These are phyloP conservation scores for Magnaporthiopsis poae DNA, from an alignment of 2,329 filamentous ascomycete species.

Conservation along the genomic window DNA sequence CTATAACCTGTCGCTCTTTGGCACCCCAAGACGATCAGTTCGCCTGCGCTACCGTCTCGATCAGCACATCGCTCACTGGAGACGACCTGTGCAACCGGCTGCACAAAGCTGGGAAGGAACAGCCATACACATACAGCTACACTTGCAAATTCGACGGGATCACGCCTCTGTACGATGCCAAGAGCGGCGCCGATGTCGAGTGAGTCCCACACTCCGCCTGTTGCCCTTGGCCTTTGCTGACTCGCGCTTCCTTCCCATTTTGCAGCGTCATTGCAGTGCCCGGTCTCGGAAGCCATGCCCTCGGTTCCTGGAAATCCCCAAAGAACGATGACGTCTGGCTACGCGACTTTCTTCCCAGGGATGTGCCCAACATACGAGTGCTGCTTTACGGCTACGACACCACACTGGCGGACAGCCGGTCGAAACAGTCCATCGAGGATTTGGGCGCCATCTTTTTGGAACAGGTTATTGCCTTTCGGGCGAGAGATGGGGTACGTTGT, in stretches of 20 bases:
- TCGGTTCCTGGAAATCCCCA: conserved; percentile 21
- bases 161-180: conserved; percentile 17
- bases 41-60: background rate
- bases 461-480: background rate
- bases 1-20: background rate
- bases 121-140: background rate
- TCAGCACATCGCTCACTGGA: background rate
- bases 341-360: conserved; percentile 19
- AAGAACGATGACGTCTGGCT: conserved; percentile 20
- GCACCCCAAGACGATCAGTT: background rate
- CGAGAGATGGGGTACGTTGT: background rate
- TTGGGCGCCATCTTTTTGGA: background rate
- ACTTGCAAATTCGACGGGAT: conserved; percentile 16
- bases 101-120: background rate
- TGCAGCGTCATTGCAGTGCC: conserved; percentile 21
- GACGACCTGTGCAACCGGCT: background rate
- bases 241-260: background rate
- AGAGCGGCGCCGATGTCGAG: conserved; percentile 13
- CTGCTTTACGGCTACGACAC: conserved; percentile 24
- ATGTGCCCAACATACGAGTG: conserved; percentile 16
- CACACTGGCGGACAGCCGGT: conserved; percentile 14
- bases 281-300: conserved; percentile 20
- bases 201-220: conserved; percentile 10
- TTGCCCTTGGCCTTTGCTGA: conserved; percentile 8
- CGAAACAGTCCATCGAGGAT: conserved; percentile 12